Base-by-base conservation (phyloP, 1,139 yeast species). In the Petasospora fabianii region DNA sequence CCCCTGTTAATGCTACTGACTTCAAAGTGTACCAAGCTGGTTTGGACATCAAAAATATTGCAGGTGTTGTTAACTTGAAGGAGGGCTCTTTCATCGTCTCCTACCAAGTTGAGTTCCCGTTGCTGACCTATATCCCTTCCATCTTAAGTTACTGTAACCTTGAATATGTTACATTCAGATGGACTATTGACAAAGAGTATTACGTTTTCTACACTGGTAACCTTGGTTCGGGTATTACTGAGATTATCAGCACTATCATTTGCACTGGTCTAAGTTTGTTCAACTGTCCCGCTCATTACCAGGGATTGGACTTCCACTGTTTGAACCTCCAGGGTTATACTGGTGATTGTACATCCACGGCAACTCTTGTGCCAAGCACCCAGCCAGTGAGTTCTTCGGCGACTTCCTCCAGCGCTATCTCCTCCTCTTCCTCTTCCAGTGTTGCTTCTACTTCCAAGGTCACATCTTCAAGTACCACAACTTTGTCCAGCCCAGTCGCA, bases 91-190 rank as follows among this genome's bases (percentile, higher is more conserved):
- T 41, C 27, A 14, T 41, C 18, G 26, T 35, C 18, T 30, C 38
- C n/a, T 45, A 45, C 34, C 27, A 30, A 16, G 33, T 30, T n/a
- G 31, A 24, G 12, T 22, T 34, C 19, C 22, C 35, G 2, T 14
- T n/a, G 11, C 17, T 20, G 16, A 30, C 36, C 7, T 13, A 21
- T 14, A 2, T 36, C 2, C 21, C 22, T 9, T 31, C 37, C 6
- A 28, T 41, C 12, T n/a, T 34, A 11, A 21, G 19, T 8, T 41
- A 32, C 35, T 47, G 50, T 36, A 18, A 11, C 27, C 15, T 37
- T 6, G 49, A 47, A 14, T 47, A 47, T 15, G 49, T 43, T 16
- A 27, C 39, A 4, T 46, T 43, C 29, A 15, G 22, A 1, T 46
- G 26, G 26, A 36, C 41, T 4, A 27, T 36, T 18, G 17, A 30